Base-by-base conservation (phyloP, 1,284 basidiomycete genomes). In the Pyrrhoderma noxium region DNA sequence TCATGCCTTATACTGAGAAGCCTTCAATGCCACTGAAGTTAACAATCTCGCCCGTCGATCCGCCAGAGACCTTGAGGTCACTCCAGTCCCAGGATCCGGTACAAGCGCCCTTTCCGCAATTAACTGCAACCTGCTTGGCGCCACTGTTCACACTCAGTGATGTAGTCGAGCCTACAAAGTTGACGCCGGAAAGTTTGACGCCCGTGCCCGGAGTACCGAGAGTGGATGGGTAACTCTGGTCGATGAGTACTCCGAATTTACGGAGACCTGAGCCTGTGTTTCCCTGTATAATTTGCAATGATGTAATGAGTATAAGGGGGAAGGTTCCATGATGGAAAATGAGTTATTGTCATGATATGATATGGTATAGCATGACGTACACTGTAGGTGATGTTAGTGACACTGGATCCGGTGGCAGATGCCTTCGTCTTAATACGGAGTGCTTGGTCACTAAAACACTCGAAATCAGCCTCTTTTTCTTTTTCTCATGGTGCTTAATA, bases 1-100 rank as follows among this genome's bases (percentile, higher is more conserved):
- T 31, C 11, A 31, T 31, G 27, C 27, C n/a, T 64, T 60, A 70
- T 54, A 67, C 58, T 35, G 49, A 58, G 60, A 68, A 74, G 38
- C 67, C 65, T 27, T 35, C 47, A 49, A 74, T 65, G 9, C 64
- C 60, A 27, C 47, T 58, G 52, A 64, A 67, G 58, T 75, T 74
- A 11, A 45, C 67, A 48, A 68, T 66, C n/a, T 58, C 55, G 54
- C 75, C 72, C 8, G 59, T 58, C 27, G 56, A 55, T 14, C 77
- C 77, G 2, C 77, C 77, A 4, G 66, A 66, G 7, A 71, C 68
- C 47, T 67, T 61, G 45, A 82, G 67, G 23, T 61, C 63, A 7
- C 69, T 63, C 74, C 77, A 82, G 57, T 78, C 62, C 78, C 79
- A 81, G 0, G 63, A 65, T 4, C 77, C 74, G 52, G 51, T 60